A percentile compares a stretch with the other conserved stretches of the same genome.
phyloP scores from a whole-genome alignment of 352 stramenopile species.

The Globisporangium viniferum region DNA sequence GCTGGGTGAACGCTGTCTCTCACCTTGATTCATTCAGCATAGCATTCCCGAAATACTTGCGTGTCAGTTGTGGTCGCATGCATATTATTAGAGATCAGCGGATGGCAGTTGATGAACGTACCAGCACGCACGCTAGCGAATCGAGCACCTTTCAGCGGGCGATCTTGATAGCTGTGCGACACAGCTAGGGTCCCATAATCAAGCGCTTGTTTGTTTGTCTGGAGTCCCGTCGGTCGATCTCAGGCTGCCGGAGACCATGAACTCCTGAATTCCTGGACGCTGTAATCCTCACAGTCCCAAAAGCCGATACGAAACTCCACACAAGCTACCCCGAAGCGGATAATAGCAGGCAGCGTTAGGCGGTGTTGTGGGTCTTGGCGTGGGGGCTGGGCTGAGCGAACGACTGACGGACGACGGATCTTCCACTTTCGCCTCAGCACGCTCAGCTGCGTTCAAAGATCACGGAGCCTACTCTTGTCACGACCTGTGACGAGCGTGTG shows the following conservation, averaged over 20 bases:
- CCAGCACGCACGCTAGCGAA: neutral
- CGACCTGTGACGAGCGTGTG: neutral
- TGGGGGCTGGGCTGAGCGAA: neutral
- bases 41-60: neutral
- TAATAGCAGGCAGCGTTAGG: neutral
- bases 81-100: neutral
- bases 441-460: constrained; percentile 7
- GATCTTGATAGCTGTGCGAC: neutral
- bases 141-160: neutral
- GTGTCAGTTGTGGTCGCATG: neutral
- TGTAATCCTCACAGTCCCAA: neutral
- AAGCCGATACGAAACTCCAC: neutral
- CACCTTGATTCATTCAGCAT: neutral
- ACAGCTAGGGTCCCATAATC: neutral
- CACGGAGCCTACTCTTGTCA: constrained; percentile 3
- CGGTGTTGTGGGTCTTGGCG: neutral
- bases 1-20: neutral
- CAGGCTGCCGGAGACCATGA: neutral
- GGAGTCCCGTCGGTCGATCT: neutral
- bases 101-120: neutral
- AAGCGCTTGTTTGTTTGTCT: neutral
- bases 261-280: neutral
- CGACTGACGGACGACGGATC: neutral
- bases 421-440: neutral
- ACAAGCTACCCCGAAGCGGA: neutral